Evolutionary conservation across 2,329 filamentous ascomycete genomes (phyloP).

Genomic region (Aspergillus floridensis): DNA sequence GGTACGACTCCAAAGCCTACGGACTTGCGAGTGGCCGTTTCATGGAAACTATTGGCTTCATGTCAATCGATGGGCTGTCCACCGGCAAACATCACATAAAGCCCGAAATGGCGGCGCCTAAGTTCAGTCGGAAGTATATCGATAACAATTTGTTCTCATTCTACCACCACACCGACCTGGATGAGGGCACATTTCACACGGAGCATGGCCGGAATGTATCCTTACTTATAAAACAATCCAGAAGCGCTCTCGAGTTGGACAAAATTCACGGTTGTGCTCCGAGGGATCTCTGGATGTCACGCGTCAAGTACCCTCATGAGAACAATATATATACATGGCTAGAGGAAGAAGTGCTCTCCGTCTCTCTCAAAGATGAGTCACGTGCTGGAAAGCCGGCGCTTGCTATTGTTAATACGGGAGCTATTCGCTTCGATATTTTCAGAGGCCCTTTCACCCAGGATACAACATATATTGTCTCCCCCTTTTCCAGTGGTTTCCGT

Average conservation of each 20-base stretch:
- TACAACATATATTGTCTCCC: slow-evolving; percentile 79
- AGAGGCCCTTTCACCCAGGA: slow-evolving; percentile 87
- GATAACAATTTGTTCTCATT: slow-evolving; percentile 90
- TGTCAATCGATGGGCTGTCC: slow-evolving; percentile 71
- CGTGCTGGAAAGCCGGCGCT: slow-evolving; percentile 61
- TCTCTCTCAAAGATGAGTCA: slow-evolving; percentile 57
- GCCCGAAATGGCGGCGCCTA: slow-evolving; percentile 40
- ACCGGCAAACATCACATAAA: slow-evolving; percentile 36
- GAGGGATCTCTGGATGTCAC: slow-evolving; percentile 74
- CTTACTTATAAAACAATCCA: slow-evolving; percentile 64
- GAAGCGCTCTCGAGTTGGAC: slow-evolving; percentile 70
- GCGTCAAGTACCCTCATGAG: slow-evolving; percentile 69
- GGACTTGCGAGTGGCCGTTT: slow-evolving; percentile 86
- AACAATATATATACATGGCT: slow-evolving; percentile 82
- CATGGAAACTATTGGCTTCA: slow-evolving; percentile 92
- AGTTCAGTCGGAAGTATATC: slow-evolving; percentile 79
- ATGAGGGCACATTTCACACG: slow-evolving; percentile 72
- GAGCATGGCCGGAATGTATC: slow-evolving; percentile 70
- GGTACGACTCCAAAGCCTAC: slow-evolving; percentile 74
- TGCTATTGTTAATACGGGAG: slow-evolving; percentile 82
- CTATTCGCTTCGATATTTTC: slow-evolving; percentile 93
- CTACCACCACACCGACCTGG: slow-evolving; percentile 73
- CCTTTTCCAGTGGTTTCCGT: slow-evolving; percentile 76
- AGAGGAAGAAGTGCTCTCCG: slow-evolving; percentile 69
- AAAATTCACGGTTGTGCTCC: slow-evolving; percentile 79